These are phyloP conservation scores for Monascus ruber DNA, from an alignment of 2,329 filamentous ascomycete species.

Conservation along the genomic window DNA sequence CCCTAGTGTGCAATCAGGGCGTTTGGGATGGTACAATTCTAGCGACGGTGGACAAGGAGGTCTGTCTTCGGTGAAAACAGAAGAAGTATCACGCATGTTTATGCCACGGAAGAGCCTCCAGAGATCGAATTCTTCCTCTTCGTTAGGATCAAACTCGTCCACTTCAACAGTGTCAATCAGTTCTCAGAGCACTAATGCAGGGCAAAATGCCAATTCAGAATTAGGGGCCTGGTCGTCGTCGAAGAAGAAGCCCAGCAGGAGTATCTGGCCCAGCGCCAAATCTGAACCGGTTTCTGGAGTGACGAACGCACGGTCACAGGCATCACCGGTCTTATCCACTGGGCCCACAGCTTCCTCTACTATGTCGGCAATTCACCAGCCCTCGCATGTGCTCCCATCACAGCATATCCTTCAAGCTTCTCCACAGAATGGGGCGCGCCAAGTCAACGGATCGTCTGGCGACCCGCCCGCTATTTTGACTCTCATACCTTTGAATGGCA, in stretches of 20 bases:
- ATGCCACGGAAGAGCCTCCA: slow-evolving; percentile 79
- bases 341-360: slow-evolving; percentile 49
- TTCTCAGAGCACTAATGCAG: slow-evolving; percentile 27
- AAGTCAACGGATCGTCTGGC: slow-evolving; percentile 32
- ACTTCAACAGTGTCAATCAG: slow-evolving; percentile 31
- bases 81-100: slow-evolving; percentile 80
- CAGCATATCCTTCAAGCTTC: slow-evolving; percentile 57
- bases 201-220: slow-evolving; percentile 25
- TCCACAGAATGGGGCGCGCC: slow-evolving; percentile 47
- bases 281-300: slow-evolving; percentile 54
- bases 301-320: slow-evolving; percentile 50
- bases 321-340: slow-evolving; percentile 47
- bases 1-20: slow-evolving; percentile 50
- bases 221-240: slow-evolving; percentile 24
- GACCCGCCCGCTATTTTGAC: slow-evolving; percentile 69
- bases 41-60: slow-evolving; percentile 48
- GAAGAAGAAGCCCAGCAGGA: slow-evolving; percentile 39
- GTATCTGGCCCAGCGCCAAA: slow-evolving; percentile 55
- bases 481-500: slow-evolving; percentile 82
- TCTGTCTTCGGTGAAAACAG: slow-evolving; percentile 62
- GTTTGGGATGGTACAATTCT: slow-evolving; percentile 49
- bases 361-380: slow-evolving; percentile 53
- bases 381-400: slow-evolving; percentile 52
- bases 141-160: slow-evolving; percentile 54
- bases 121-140: slow-evolving; percentile 83